Percentiles rank a stretch among this genome's conserved stretches.
phyloP scores from a whole-genome alignment of 2,329 filamentous ascomycete species.

The Fusarium pininemorale region DNA sequence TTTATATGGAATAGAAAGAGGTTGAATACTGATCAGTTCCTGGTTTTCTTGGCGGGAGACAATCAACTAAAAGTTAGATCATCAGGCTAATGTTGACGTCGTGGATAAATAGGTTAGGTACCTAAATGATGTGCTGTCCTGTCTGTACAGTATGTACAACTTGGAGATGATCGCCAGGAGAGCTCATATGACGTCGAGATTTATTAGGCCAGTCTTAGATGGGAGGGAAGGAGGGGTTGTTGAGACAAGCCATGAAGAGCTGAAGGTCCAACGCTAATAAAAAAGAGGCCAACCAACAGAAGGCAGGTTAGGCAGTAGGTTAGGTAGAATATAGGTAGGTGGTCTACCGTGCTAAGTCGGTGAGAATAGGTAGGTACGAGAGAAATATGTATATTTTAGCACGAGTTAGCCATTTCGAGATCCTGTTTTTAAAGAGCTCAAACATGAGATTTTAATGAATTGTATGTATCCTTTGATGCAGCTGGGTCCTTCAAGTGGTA shows the following conservation, averaged over 20 bases:
- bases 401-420: neutral
- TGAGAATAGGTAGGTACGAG: neutral
- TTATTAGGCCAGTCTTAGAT: neutral
- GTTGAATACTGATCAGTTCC: neutral
- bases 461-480: too few species aligned
- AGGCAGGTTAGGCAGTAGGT: neutral
- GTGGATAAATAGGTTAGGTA: conserved; percentile 1
- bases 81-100: conserved; percentile 28
- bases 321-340: neutral
- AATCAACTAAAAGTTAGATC: conserved; percentile 2
- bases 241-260: conserved; percentile 25
- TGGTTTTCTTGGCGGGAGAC: neutral
- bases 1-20: neutral
- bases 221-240: conserved; percentile 17
- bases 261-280: conserved; percentile 6
- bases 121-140: neutral
- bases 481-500: neutral
- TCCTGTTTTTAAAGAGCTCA: neutral
- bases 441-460: neutral
- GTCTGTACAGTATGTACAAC: neutral
- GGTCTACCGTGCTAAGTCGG: neutral
- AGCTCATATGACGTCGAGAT: conserved; percentile 29
- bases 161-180: conserved; percentile 22
- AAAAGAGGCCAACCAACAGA: neutral
- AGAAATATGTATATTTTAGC: neutral